A percentile compares a stretch with the other conserved stretches of the same genome.
Evolutionary conservation across 495 filamentous ascomycete species (phyloP).

Genomic region (Xylaria sp.): DNA sequence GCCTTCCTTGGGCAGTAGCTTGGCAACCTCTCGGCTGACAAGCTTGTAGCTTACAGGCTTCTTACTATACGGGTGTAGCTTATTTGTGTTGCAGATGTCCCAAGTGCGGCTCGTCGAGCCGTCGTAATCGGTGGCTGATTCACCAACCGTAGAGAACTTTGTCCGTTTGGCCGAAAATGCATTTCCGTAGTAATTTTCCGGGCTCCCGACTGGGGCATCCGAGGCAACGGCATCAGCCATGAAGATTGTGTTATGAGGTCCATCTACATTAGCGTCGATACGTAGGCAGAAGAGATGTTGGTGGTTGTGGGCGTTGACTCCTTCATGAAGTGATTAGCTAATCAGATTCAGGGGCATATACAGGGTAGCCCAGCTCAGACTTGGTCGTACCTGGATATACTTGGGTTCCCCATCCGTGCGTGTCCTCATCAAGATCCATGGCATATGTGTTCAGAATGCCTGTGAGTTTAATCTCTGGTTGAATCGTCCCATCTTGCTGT

Average conservation of each 20-base stretch:
- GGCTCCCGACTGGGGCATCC: slow-evolving; percentile 73
- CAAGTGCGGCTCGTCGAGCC: slow-evolving; percentile 81
- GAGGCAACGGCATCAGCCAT: slow-evolving; percentile 75
- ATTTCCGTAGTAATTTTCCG: slow-evolving; percentile 90
- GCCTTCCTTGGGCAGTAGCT: slow-evolving; percentile 81
- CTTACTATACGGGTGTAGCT: slow-evolving; percentile 82
- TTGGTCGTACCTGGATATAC: slow-evolving; percentile 74
- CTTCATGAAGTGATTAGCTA: slow-evolving; percentile 28
- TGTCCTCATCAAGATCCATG: slow-evolving; percentile 84
- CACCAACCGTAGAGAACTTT: slow-evolving; percentile 74
- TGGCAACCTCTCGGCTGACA: slow-evolving; percentile 82
- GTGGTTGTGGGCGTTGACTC: slow-evolving; percentile 76
- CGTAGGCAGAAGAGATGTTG: slow-evolving; percentile 96
- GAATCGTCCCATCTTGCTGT: slow-evolving; percentile 84
- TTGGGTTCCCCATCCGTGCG: slow-evolving; percentile 88
- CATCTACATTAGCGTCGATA: slow-evolving; percentile 89
- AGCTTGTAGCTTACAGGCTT: slow-evolving; percentile 93
- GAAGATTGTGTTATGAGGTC: slow-evolving; percentile 84
- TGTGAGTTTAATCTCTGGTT: slow-evolving; percentile 93
- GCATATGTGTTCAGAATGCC: slow-evolving; percentile 94
- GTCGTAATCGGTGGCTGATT: slow-evolving; percentile 82
- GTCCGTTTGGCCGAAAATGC: slow-evolving; percentile 93
- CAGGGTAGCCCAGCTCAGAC: slow-evolving; percentile 62
- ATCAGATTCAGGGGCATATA: not conserved
- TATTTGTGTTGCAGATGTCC: slow-evolving; percentile 89